A percentile compares a stretch with the other conserved stretches of the same genome.
These are phyloP conservation scores for Geosmithia flava DNA, from an alignment of 2,329 filamentous ascomycete species.

Conservation along the genomic window DNA sequence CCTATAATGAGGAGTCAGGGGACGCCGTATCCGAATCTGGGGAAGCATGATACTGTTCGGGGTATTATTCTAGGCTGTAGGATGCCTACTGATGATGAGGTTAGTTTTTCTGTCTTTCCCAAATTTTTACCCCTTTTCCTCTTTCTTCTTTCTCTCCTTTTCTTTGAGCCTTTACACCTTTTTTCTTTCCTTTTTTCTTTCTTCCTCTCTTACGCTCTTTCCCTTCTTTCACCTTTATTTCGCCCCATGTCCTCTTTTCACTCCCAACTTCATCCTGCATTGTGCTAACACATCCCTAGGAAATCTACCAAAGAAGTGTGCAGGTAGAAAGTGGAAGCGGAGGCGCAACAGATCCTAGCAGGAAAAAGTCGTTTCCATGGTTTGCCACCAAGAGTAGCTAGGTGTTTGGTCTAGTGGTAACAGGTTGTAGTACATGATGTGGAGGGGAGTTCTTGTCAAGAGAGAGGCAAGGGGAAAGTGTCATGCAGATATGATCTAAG, in stretches of 20 bases:
- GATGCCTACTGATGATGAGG: conserved; percentile 79
- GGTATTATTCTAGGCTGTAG: conserved; percentile 71
- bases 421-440: too few species aligned
- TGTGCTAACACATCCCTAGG: conserved; percentile 21
- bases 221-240: too few species aligned
- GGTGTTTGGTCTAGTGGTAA: background rate
- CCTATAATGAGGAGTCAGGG: conserved; percentile 88
- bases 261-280: too few species aligned
- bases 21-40: conserved; percentile 62
- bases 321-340: conserved; percentile 41
- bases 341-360: conserved; percentile 32
- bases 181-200: background rate
- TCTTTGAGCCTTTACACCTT: too few species aligned
- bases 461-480: background rate
- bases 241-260: too few species aligned
- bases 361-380: conserved; percentile 55
- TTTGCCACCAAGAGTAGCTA: conserved; percentile 45
- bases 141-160: background rate
- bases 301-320: conserved; percentile 51
- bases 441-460: background rate
- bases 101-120: conserved; percentile 21
- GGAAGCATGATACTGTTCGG: conserved; percentile 55
- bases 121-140: too few species aligned
- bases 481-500: background rate
- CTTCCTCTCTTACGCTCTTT: too few species aligned